Percentiles rank a stretch among this genome's conserved stretches.
These are phyloP conservation scores for Eucommia ulmoides DNA, from an alignment of 257 asterid genomes.

Conservation along the genomic window DNA sequence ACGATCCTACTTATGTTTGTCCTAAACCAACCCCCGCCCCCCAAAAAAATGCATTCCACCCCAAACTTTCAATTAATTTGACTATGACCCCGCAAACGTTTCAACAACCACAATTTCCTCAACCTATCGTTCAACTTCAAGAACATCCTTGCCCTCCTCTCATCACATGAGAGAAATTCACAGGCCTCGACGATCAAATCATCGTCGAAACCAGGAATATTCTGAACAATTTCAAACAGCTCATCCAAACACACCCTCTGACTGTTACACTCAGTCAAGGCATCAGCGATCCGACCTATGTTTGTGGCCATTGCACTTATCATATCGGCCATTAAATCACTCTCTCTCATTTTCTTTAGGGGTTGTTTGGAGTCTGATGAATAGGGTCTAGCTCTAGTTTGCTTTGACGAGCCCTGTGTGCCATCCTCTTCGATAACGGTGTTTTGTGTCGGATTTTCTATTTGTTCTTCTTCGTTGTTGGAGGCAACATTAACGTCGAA, in stretches of 20 bases:
- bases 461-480: not conserved
- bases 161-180: not conserved
- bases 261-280: not conserved
- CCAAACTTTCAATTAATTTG: too few relatives aligned
- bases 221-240: constrained; percentile 1
- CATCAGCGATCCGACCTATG: not conserved
- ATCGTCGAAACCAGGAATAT: not conserved
- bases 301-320: not conserved
- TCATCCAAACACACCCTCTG: not conserved
- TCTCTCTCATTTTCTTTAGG: not conserved
- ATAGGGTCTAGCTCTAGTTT: not conserved
- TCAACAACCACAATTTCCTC: not conserved
- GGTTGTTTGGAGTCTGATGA: not conserved
- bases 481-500: too few relatives aligned
- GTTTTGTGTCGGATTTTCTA: not conserved
- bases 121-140: not conserved
- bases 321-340: not conserved
- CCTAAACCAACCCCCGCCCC: too few relatives aligned
- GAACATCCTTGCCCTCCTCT: constrained; percentile 2
- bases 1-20: not conserved
- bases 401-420: not conserved
- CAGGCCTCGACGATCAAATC: not conserved
- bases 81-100: constrained; percentile 1
- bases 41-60: too few relatives aligned
- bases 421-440: not conserved